phyloP scores from a whole-genome alignment of 768 basidiomycete species.

The Candolleomyces efflorescens region DNA sequence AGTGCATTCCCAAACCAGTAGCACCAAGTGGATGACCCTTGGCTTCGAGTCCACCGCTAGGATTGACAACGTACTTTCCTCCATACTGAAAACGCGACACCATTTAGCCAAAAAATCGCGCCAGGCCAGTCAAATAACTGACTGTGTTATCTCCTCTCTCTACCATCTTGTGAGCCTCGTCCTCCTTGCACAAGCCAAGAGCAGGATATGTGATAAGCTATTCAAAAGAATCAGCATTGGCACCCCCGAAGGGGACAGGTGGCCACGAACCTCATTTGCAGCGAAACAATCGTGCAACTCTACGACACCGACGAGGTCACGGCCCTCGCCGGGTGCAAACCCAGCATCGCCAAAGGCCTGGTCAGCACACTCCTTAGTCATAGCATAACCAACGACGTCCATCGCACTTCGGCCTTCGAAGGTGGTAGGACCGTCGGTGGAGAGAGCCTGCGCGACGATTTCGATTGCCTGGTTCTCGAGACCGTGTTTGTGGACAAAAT shows the following conservation, averaged over 20 bases:
- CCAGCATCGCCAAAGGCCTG: conserved; percentile 70
- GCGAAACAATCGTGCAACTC: conserved; percentile 89
- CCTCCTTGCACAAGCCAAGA: conserved; percentile 61
- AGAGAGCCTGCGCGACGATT: conserved; percentile 60
- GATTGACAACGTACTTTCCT: conserved; percentile 82
- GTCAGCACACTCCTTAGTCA: conserved; percentile 68
- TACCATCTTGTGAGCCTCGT: conserved; percentile 70
- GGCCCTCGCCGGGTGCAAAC: conserved; percentile 54
- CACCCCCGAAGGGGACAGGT: neutral
- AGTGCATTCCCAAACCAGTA: conserved; percentile 83
- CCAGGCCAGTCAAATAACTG: conserved; percentile 16
- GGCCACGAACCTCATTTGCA: conserved; percentile 59
- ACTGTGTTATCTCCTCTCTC: conserved; percentile 79
- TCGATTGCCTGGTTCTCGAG: conserved; percentile 88
- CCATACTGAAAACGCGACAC: conserved; percentile 49
- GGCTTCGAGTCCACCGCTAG: conserved; percentile 83
- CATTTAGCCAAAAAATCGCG: neutral
- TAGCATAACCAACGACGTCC: conserved; percentile 77
- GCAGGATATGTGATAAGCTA: conserved; percentile 82
- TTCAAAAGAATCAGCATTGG: neutral
- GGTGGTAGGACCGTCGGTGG: conserved; percentile 61
- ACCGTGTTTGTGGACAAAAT: conserved; percentile 64
- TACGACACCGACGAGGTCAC: conserved; percentile 77
- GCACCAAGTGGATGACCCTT: conserved; percentile 86
- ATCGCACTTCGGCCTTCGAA: conserved; percentile 70